Percentiles rank a stretch among this genome's conserved stretches.
Evolutionary conservation across 352 stramenopile species (phyloP).

Genomic region (Phytophthora pseudosyringae): DNA sequence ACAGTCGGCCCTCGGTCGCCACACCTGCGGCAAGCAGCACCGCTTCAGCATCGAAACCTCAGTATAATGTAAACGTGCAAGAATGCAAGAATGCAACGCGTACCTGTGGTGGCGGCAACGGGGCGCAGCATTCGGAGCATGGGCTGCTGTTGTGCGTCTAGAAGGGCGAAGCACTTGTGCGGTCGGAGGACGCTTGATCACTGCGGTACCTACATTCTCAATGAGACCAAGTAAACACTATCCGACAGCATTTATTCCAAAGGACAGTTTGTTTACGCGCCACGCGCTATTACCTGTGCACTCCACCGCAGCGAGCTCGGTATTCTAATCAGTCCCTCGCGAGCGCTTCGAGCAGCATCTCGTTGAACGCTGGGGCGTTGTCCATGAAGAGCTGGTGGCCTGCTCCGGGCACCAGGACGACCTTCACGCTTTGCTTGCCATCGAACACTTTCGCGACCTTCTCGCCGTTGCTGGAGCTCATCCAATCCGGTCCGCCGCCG

Average conservation of each 20-base stretch:
- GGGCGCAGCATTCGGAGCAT: conserved; percentile 47
- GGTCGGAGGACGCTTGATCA: conserved; percentile 15
- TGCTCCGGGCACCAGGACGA: conserved; percentile 52
- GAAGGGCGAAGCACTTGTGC: conserved; percentile 1
- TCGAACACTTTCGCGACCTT: conserved; percentile 50
- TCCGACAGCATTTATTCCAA: conserved; percentile 3
- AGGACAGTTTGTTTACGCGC: conserved; percentile 8
- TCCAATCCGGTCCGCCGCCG: conserved; percentile 73
- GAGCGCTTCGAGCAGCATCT: conserved; percentile 48
- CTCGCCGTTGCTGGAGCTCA: conserved; percentile 63
- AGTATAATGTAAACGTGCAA: conserved; percentile 9
- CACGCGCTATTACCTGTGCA: not conserved
- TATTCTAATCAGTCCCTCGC: not conserved
- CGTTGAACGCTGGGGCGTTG: conserved; percentile 71
- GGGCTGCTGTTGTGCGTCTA: not conserved
- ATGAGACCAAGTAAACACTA: conserved; percentile 8
- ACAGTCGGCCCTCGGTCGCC: conserved; percentile 62
- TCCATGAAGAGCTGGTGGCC: conserved; percentile 80
- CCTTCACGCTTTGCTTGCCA: conserved; percentile 46
- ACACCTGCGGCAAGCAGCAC: conserved; percentile 59
- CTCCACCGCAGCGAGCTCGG: too few species aligned
- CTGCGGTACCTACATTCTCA: conserved; percentile 15
- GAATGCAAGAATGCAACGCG: not conserved
- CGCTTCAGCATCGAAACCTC: conserved; percentile 39
- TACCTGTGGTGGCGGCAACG: conserved; percentile 44